Base-by-base conservation (phyloP, 169 alveolate species). In the Cryptosporidium ubiquitum region DNA sequence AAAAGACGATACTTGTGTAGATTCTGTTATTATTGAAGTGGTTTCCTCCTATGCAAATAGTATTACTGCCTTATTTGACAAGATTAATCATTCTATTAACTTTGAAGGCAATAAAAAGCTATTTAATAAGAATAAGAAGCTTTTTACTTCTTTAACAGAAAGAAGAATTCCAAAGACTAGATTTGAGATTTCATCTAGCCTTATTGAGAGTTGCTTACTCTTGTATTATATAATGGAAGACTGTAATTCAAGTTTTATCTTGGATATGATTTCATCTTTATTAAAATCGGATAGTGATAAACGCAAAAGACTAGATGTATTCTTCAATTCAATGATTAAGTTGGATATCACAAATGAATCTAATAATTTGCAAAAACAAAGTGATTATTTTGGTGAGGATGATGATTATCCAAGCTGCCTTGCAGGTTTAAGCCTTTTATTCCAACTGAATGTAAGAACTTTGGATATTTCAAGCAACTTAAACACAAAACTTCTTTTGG, bases 381-480 rank as follows among this genome's bases (percentile, higher is more conserved):
- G 0, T 33, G 71, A 64, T 55, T 58, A 7, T 20, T 9, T 47
- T n/a, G 69, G 47, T 23, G 70, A 29, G 16, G 70, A 73, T 57
- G 26, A 55, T 31, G 70, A 73, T 18, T 31, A 73, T 35, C 85
- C 85, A 1, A 73, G 70, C 69, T 73, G 85, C 37, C 55, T 73
- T 57, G 61, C 85, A 10, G 79, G 89, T 9, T 18, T 79, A 12
- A 58, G 52, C 29, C 64, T 61, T 51, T 14, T 79, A 5, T 58
- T 58, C 29, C 89, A 61, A 29, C 37, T 40, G n/a, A 44, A 16
- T 26, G 23, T 79, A 0, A 79, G 39, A 64, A n/a, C 18, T 39
- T 44, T 64, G 51, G 23, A 61, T 12, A 40, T 66, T n/a, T 33
- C 49, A 20, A 64, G 29, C 3, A 42, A 64, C 40, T 42, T 61